Evolutionary conservation across 371 early-diverging fungal species (phyloP).

Genomic region (Capniomyces stellatus): DNA sequence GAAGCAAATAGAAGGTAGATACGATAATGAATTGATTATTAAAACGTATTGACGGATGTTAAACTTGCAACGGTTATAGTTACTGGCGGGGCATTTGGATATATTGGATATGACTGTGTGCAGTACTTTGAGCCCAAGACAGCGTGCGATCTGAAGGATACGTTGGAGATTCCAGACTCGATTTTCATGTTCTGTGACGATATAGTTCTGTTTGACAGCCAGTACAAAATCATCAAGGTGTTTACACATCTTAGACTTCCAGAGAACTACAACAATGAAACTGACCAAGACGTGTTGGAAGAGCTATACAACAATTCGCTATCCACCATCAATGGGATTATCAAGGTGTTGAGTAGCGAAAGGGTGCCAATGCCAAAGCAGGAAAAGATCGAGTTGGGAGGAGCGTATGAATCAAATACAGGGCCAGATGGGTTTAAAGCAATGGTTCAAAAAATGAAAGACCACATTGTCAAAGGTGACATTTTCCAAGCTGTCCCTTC

Average conservation of each 20-base stretch:
- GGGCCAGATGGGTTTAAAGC: constrained; percentile 74
- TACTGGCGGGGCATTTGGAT: constrained; percentile 87
- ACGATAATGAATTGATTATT: too few species aligned
- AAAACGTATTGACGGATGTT: too few species aligned
- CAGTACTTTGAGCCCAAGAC: constrained; percentile 88
- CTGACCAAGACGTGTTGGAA: constrained; percentile 31
- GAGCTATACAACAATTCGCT: constrained; percentile 43
- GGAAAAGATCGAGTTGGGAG: constrained; percentile 41
- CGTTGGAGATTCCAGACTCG: constrained; percentile 79
- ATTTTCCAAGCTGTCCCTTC: constrained; percentile 95
- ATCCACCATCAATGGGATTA: constrained; percentile 40
- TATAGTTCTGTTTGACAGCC: constrained; percentile 83
- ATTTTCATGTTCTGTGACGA: constrained; percentile 86
- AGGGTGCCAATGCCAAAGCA: constrained; percentile 35
- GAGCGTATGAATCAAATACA: constrained; percentile 54
- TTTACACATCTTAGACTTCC: constrained; percentile 72
- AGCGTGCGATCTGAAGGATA: constrained; percentile 53
- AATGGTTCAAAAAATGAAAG: constrained; percentile 72
- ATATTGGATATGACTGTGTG: constrained; percentile 88
- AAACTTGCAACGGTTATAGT: too few species aligned
- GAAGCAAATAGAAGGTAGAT: too few species aligned
- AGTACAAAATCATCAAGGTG: constrained; percentile 73
- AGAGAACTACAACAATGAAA: constrained; percentile 19
- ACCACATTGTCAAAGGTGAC: constrained; percentile 84
- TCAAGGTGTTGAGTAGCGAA: constrained; percentile 32